These are phyloP conservation scores for Hypoxylon sp. DNA, from an alignment of 2,329 filamentous ascomycete species.

Conservation along the genomic window DNA sequence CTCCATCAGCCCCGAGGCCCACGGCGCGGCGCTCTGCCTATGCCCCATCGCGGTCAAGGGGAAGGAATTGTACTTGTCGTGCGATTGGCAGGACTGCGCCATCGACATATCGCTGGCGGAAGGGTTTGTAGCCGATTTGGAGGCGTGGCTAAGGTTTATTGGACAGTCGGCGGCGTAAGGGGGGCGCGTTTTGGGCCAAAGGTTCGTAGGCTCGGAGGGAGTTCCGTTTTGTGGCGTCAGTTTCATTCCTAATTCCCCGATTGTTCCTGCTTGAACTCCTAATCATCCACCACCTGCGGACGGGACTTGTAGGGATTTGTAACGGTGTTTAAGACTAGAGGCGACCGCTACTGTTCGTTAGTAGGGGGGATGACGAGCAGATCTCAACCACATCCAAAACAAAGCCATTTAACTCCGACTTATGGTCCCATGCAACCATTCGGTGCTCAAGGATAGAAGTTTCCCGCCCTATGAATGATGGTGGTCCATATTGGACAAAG, in stretches of 20 bases:
- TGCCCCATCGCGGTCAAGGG: constrained; percentile 40
- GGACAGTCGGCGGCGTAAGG: constrained; percentile 13
- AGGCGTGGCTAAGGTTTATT: constrained; percentile 34
- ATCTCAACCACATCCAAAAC: no score
- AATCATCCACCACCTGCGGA: neutral
- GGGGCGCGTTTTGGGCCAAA: neutral
- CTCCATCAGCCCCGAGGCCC: constrained; percentile 38
- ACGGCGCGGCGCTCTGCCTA: constrained; percentile 31
- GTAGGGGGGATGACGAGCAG: no score
- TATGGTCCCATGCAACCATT: neutral
- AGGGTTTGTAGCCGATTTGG: constrained; percentile 36
- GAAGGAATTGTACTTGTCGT: constrained; percentile 37
- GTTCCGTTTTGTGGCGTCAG: neutral
- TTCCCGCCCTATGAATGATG: neutral
- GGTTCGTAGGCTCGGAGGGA: neutral
- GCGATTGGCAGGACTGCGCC: constrained; percentile 40
- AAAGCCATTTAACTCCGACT: no score
- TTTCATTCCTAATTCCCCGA: neutral
- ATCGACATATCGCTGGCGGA: constrained; percentile 35
- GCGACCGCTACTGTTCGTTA: neutral
- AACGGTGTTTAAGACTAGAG: neutral
- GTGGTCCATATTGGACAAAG: neutral
- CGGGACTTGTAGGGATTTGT: neutral
- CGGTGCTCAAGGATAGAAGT: neutral
- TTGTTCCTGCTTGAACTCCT: neutral